Base-by-base conservation (phyloP, 257 asterid species). In the Primulina huaijiensis region DNA sequence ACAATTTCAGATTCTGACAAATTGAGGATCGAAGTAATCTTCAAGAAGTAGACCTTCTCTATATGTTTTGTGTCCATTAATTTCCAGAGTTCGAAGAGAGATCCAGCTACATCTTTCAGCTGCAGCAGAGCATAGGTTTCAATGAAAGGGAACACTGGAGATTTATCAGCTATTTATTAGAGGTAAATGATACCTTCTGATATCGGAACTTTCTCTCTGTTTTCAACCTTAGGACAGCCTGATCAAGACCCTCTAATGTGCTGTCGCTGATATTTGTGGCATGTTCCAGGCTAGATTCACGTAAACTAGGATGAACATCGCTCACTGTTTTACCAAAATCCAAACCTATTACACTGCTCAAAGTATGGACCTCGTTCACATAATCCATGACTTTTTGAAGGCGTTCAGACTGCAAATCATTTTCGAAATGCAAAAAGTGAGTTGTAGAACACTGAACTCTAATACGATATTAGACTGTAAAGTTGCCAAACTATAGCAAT, bases 251-350 rank as follows among this genome's bases (percentile, higher is more conserved):
- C 83, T 91, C 90, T 77, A 91, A 60, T 55, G 88, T 88, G 81
- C 74, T 76, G 74, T 91, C 96, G 16, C 96, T 87, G 76, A 94
- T 88, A 78, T 89, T 94, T 43, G 90, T 89, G 68, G 80, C 82
- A 63, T 85, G 87, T 69, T 86, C 95, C 61, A 79, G 76, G 81
- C 73, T 78, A 33, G 92, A 76, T 68, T 83, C 88, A 38, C 76
- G 87, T 84, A 93, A 85, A 84, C 95, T 89, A 12, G 99, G 99
- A 78, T 94, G 95, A 59, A 94, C 85, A 59, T 85, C 94, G 46
- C 83, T 85, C 50, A 94, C 89, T 69, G 90, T 86, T 79, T 90
- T 78, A 68, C 85, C 83, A 71, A 94, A 94, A 76, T 94, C 97
- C 84, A 88, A 77, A 68, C 79, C 86, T 61, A 94, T 87, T 59